Evolutionary conservation across 2,329 filamentous ascomycete genomes (phyloP), one percentile per base, ranked within the genome.

Genomic region (Botryosphaeria agaves): DNA sequence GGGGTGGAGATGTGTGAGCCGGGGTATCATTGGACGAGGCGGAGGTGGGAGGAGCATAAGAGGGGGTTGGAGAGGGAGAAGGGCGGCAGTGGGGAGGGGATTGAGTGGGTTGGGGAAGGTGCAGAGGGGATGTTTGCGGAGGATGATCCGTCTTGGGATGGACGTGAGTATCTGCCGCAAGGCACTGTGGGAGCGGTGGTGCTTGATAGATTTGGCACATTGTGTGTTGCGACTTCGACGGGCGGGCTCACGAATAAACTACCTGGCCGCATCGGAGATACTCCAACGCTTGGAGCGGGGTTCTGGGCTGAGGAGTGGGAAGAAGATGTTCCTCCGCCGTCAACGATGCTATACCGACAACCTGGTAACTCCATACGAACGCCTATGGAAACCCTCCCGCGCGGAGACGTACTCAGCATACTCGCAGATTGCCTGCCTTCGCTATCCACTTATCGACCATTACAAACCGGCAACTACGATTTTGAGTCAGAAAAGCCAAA

Each of bases 251-350:
- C 84, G 14, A 93, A 93, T 49, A 93, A 93, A 57, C 56, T 87
- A 32, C 79, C 80, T 0, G 84, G 83, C 0, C 63, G 84, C 14
- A 76, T 92, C 38, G 84, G 84, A 1, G 84, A 93, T 47, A 93
- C 84, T 7, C 83, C 84, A 0, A 77, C 76, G 0, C 58, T 84
- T 0, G 84, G 84, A 0, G 78, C 83, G 1, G 84, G 84, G 0
- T 93, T 84, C 51, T 93, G 83, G 82, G 82, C 84, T 0, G 84
- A 91, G 48, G 70, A 84, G 41, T 92, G 82, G 82, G 52, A 54
- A 5, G 67, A 75, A 33, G 53, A 59, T 2, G 26, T 32, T 16
- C 9, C 25, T 8, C 20, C 27, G 5, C 29, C 26, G 14, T n/a
- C 30, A 3, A 32, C 38, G 12, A 48, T 46, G 45, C 9, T 38